These are phyloP conservation scores for Yamadazyma sp. DNA, from an alignment of 1,139 yeast species.

Conservation along the genomic window DNA sequence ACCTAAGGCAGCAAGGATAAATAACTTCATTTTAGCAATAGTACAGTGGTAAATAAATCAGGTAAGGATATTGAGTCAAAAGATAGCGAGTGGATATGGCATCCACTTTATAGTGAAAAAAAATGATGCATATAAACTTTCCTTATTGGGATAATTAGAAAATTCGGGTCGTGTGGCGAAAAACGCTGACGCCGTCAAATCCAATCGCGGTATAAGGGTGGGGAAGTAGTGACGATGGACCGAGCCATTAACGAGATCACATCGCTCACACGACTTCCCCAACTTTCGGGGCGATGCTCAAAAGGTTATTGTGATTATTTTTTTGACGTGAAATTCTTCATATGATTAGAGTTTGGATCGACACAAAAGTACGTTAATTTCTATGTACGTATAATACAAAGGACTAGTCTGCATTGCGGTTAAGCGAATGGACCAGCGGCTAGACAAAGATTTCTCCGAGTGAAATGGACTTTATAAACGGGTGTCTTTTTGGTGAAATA, in stretches of 20 bases:
- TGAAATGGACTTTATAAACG: constrained; percentile 88
- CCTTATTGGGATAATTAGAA: constrained; percentile 2
- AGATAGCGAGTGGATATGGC: not conserved
- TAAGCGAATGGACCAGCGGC: constrained; percentile 81
- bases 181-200: no score
- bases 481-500: constrained; percentile 94
- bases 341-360: not conserved
- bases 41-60: constrained; percentile 2
- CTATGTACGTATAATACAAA: not conserved
- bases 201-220: not conserved
- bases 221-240: not conserved
- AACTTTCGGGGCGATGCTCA: not conserved
- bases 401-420: not conserved
- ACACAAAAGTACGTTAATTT: not conserved
- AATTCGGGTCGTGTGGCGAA: not conserved
- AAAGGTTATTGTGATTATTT: no score
- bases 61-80: not conserved
- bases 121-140: not conserved
- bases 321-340: not conserved
- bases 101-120: not conserved
- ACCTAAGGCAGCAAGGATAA: constrained; percentile 5
- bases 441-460: constrained; percentile 83
- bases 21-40: constrained; percentile 7
- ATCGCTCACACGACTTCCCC: constrained; percentile 1
- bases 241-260: not conserved